phyloP scores from a whole-genome alignment of 495 filamentous ascomycete species.

The Neurospora intermedia region DNA sequence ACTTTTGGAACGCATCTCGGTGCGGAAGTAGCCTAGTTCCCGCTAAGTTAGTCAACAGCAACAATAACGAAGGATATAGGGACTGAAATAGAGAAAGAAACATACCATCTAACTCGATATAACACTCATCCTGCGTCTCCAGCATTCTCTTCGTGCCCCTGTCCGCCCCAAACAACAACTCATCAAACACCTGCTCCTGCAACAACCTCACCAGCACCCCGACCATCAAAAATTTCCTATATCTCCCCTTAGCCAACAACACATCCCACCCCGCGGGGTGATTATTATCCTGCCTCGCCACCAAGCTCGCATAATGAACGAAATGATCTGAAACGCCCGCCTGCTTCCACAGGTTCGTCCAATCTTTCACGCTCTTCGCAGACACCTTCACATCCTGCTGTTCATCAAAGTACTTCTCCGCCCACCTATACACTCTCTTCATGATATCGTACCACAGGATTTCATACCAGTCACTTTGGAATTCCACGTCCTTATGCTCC shows the following conservation, averaged over 20 bases:
- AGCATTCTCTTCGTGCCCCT: slow-evolving; percentile 19
- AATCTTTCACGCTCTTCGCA: neutral
- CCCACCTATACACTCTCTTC: neutral
- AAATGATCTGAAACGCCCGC: slow-evolving; percentile 19
- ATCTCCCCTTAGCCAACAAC: slow-evolving; percentile 19
- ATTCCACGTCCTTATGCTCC: slow-evolving; percentile 2
- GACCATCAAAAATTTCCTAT: slow-evolving; percentile 31
- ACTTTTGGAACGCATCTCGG: slow-evolving; percentile 20
- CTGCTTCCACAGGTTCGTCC: slow-evolving; percentile 5
- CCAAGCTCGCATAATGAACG: slow-evolving; percentile 20
- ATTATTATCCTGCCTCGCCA: slow-evolving; percentile 27
- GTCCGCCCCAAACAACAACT: slow-evolving; percentile 33
- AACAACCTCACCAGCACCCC: slow-evolving; percentile 32
- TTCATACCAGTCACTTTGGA: slow-evolving; percentile 10
- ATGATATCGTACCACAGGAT: slow-evolving; percentile 9
- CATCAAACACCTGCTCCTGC: slow-evolving; percentile 31
- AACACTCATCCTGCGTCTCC: slow-evolving; percentile 22
- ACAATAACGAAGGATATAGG: neutral
- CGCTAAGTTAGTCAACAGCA: neutral
- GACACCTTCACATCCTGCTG: neutral
- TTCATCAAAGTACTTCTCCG: slow-evolving; percentile 6
- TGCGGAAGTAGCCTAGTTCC: slow-evolving; percentile 32
- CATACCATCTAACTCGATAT: slow-evolving; percentile 30
- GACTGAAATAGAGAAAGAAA: neutral
- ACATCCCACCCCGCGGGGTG: slow-evolving; percentile 28